Conservation (phyloP, 1,139 yeast genomes). For the Saccharomyces hybrid region DNA sequence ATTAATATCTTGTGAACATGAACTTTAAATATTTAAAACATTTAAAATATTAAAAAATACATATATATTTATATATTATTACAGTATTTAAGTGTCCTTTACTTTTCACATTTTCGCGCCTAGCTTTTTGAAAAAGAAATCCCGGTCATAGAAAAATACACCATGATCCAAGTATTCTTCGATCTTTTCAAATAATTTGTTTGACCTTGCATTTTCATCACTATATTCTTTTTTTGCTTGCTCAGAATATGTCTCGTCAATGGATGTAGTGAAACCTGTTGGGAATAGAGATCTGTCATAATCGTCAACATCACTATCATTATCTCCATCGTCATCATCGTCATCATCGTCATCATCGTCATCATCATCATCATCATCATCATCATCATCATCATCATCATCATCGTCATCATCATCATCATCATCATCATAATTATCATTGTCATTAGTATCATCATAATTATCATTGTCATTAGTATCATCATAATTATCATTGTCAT, state of each 20-base stretch:
- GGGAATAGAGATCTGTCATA: conserved; percentile 5
- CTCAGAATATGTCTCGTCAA: background rate
- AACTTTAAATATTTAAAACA: background rate
- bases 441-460: background rate
- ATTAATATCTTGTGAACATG: background rate
- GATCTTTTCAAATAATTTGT: conserved; percentile 6
- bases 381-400: background rate
- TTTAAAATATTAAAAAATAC: background rate
- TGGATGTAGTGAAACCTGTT: background rate
- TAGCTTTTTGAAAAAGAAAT: conserved; percentile 6
- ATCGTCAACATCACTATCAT: background rate
- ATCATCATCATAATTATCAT: background rate
- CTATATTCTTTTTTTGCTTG: background rate
- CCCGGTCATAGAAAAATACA: conserved; percentile 11
- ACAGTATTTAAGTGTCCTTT: background rate
- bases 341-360: no score
- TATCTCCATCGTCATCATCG: no score
- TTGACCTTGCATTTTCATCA: conserved; percentile 4
- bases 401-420: background rate
- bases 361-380: background rate
- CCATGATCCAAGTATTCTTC: conserved; percentile 9
- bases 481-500: background rate
- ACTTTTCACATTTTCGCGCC: background rate
- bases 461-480: background rate
- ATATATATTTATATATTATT: background rate